A percentile compares a stretch with the other conserved stretches of the same genome.
Conservation (phyloP, 257 asterid species). For the Verbena officinalis region DNA sequence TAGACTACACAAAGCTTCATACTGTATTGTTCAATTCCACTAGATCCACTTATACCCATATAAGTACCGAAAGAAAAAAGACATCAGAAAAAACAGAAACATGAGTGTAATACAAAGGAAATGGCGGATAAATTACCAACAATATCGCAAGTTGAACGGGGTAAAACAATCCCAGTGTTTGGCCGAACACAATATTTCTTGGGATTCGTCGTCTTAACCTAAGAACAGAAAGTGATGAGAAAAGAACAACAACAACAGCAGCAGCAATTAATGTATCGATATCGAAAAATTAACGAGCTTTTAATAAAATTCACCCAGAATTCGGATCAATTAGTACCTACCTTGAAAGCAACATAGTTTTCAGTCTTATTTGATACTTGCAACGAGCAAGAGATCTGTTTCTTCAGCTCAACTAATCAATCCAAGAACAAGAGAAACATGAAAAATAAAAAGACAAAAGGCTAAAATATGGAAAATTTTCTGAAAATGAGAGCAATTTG, state of each 20-base stretch:
- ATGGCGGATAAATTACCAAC: slow-evolving; percentile 29
- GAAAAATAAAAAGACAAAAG: neutral
- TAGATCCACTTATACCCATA: slow-evolving; percentile 1
- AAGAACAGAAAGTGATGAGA: neutral
- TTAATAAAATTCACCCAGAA: neutral
- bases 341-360: slow-evolving; percentile 85
- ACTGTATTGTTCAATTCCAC: neutral
- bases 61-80: neutral
- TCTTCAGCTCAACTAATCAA: slow-evolving; percentile 74
- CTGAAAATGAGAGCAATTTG: neutral
- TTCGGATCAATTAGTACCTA: slow-evolving; percentile 27
- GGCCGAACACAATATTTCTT: slow-evolving; percentile 87
- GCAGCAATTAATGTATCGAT: neutral
- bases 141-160: slow-evolving; percentile 59
- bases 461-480: neutral
- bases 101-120: neutral
- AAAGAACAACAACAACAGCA: slow-evolving; percentile 4
- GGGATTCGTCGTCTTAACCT: slow-evolving; percentile 71
- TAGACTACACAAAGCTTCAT: neutral
- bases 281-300: neutral
- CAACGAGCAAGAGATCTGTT: slow-evolving; percentile 78
- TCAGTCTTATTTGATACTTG: slow-evolving; percentile 71
- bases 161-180: slow-evolving; percentile 71
- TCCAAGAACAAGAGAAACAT: neutral
- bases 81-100: neutral